Percentiles rank a stretch among this genome's conserved stretches.
Evolutionary conservation across 1,139 yeast species (phyloP).

Genomic region (Yamadazyma conglobata): DNA sequence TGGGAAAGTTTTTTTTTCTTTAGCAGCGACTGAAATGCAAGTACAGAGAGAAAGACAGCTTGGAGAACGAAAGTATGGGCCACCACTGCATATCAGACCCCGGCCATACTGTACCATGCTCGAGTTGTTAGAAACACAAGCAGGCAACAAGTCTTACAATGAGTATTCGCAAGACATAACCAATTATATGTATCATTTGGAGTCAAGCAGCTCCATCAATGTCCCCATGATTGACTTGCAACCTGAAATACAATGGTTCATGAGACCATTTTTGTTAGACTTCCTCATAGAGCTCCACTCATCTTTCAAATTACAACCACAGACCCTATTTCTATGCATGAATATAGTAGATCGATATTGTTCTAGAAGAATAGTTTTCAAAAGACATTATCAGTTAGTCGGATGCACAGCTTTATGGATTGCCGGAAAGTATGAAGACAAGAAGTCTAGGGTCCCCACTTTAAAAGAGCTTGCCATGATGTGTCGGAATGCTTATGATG

Average conservation of each 20-base stretch:
- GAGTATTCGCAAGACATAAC: conserved; percentile 40
- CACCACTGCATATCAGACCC: conserved; percentile 37
- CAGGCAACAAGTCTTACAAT: conserved; percentile 36
- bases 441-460: conserved; percentile 79
- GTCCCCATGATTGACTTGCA: conserved; percentile 81
- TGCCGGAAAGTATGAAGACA: conserved; percentile 90
- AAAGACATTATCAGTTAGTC: conserved; percentile 86
- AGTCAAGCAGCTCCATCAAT: conserved; percentile 38
- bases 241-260: conserved; percentile 89
- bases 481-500: conserved; percentile 85
- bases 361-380: conserved; percentile 85
- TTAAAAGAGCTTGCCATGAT: conserved; percentile 69
- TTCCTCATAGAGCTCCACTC: conserved; percentile 80
- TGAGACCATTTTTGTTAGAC: conserved; percentile 87
- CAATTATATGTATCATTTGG: conserved; percentile 29
- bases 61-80: conserved; percentile 32
- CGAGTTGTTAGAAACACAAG: conserved; percentile 46
- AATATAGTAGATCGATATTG: conserved; percentile 88
- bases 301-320: conserved; percentile 69
- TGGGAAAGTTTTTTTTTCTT: conserved; percentile 1
- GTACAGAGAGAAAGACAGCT: conserved; percentile 4
- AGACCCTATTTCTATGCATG: conserved; percentile 76
- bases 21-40: conserved; percentile 4
- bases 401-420: conserved; percentile 95
- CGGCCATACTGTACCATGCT: conserved; percentile 40